Evolutionary conservation across 2,329 filamentous ascomycete species (phyloP).

Genomic region (Fusarium verrucosum): DNA sequence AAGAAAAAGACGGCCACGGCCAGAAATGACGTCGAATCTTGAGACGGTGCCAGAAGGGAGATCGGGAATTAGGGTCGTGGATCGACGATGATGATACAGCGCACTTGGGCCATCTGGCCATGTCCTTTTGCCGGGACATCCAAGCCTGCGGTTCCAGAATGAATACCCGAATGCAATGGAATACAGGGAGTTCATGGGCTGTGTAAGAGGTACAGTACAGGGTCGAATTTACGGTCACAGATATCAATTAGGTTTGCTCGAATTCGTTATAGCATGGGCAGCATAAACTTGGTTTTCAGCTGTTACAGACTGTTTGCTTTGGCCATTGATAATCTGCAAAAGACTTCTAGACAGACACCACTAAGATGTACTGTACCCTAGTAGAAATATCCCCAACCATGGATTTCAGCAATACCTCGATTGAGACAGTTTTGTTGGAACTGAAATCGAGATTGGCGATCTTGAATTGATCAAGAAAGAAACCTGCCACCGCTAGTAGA

Average conservation of each 20-base stretch:
- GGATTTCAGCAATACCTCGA: constrained; percentile 22
- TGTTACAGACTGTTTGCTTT: constrained; percentile 4
- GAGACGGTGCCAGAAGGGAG: constrained; percentile 27
- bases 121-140: constrained; percentile 1
- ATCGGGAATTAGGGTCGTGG: constrained; percentile 42
- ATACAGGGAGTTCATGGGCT: constrained; percentile 7
- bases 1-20: constrained; percentile 17
- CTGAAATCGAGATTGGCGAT: constrained; percentile 42
- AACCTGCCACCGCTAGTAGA: constrained; percentile 20
- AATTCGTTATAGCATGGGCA: constrained; percentile 12
- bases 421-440: constrained; percentile 23
- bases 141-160: constrained; percentile 6
- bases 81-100: constrained; percentile 43
- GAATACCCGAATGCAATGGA: constrained; percentile 11
- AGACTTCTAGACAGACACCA: constrained; percentile 14
- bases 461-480: constrained; percentile 22
- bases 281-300: constrained; percentile 17
- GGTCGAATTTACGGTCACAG: not conserved
- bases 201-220: not conserved
- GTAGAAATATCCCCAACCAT: constrained; percentile 32
- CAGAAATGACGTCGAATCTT: constrained; percentile 42
- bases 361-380: too few relatives aligned
- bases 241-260: constrained; percentile 15
- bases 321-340: constrained; percentile 10
- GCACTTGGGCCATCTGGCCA: constrained; percentile 20